Evolutionary conservation across 208 protist genomes (phyloP).

Genomic region (Wallacemonas rigidus): DNA sequence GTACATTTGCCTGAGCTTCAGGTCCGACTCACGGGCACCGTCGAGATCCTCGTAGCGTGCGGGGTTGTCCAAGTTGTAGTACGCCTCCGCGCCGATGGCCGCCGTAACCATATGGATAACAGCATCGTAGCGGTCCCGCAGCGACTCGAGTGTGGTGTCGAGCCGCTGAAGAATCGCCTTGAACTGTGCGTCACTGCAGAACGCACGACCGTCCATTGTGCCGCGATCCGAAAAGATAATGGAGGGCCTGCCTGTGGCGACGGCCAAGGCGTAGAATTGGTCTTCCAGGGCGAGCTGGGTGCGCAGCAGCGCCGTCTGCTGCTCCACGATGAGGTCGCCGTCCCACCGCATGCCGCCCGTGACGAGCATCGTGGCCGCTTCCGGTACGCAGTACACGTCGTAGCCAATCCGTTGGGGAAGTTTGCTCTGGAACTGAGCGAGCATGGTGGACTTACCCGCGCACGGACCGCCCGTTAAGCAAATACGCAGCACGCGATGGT

Average conservation of each 20-base stretch:
- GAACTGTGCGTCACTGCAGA: constrained; percentile 70
- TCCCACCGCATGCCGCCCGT: constrained; percentile 75
- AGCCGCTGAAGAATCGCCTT: constrained; percentile 40
- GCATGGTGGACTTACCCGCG: constrained; percentile 79
- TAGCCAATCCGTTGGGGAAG: constrained; percentile 67
- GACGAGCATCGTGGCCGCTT: constrained; percentile 82
- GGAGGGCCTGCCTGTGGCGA: constrained; percentile 40
- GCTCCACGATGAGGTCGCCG: constrained; percentile 37
- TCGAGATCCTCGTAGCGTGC: constrained; percentile 81
- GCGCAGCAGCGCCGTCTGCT: constrained; percentile 67
- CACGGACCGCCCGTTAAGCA: constrained; percentile 85
- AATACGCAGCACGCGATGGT: constrained; percentile 62
- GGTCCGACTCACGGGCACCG: constrained; percentile 73
- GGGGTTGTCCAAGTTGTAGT: constrained; percentile 82
- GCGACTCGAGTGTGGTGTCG: constrained; percentile 47
- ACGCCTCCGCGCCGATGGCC: constrained; percentile 68
- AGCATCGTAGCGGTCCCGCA: constrained; percentile 84
- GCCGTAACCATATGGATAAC: constrained; percentile 86
- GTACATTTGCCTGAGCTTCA: constrained; percentile 79
- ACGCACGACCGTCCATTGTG: constrained; percentile 86
- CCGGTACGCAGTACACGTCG: constrained; percentile 77
- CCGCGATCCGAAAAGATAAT: constrained; percentile 80
- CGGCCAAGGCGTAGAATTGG: constrained; percentile 67
- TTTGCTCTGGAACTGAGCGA: constrained; percentile 62
- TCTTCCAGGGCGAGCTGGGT: constrained; percentile 80